phyloP scores from a whole-genome alignment of 768 basidiomycete species.

The Candolleomyces efflorescens region DNA sequence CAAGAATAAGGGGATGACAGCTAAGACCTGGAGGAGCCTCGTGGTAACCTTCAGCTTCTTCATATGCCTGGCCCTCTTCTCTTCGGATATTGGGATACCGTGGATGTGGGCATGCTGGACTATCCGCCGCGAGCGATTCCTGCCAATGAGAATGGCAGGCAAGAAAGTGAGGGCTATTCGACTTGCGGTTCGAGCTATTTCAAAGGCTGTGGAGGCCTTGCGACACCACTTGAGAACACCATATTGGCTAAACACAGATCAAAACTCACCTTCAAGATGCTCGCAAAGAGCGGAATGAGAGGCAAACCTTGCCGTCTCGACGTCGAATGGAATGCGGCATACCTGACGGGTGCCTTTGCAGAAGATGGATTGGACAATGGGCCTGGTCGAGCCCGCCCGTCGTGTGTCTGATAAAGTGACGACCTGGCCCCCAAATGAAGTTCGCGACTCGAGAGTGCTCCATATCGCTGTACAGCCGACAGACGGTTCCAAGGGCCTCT shows the following conservation, averaged over 20 bases:
- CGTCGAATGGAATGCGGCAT: constrained; percentile 34
- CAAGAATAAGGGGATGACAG: constrained; percentile 56
- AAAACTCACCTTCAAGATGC: constrained; percentile 55
- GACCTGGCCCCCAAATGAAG: background rate
- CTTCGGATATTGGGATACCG: constrained; percentile 48
- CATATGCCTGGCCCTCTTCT: constrained; percentile 44
- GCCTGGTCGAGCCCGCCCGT: background rate
- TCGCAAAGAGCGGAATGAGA: constrained; percentile 51
- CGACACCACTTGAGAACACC: background rate
- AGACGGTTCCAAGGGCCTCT: background rate
- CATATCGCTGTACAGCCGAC: background rate
- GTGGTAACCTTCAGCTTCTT: constrained; percentile 48
- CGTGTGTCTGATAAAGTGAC: background rate
- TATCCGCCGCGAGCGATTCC: constrained; percentile 43
- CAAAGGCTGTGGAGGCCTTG: constrained; percentile 72
- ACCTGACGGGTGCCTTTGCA: background rate
- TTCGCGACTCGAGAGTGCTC: background rate
- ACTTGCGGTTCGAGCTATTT: constrained; percentile 63
- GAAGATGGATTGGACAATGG: background rate
- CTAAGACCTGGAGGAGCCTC: constrained; percentile 45
- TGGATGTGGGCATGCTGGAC: constrained; percentile 50
- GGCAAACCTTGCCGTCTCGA: constrained; percentile 30
- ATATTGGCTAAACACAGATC: background rate
- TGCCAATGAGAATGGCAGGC: constrained; percentile 62
- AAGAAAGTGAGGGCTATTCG: constrained; percentile 74